Evolutionary conservation across 768 basidiomycete genomes (phyloP), one percentile per base, ranked within the genome.

Genomic region (Podaxis rugospora): DNA sequence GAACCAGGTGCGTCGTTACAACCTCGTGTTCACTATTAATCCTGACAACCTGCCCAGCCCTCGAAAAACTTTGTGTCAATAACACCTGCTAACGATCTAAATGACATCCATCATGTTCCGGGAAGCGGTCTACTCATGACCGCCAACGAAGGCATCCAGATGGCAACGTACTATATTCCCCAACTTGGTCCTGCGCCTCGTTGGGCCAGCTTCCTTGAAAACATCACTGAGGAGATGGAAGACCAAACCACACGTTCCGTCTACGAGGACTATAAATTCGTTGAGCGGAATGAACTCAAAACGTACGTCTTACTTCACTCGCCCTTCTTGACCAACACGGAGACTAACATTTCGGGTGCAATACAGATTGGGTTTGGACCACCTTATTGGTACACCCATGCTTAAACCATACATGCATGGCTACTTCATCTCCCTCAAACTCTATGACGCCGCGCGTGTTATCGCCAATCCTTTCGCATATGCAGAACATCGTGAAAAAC

Each of bases 341-440:
- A 23, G 23, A 27, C 47, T 49, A 11, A 49, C 47, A 49, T 27
- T 57, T n/a, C 42, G 4, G 28, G 37, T 9, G 27, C 25, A 14
- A 51, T 1, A 37, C 67, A 96, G 94, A 37, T 86, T 99, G 63
- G 92, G 95, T n/a, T 75, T 99, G 71, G 91, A 95, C 66, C 93
- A 96, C 71, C 92, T 99, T 67, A 78, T 97, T 65, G 97, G 97
- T 54, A 96, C 95, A 4, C 88, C 94, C 21, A 87, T 91, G 16
- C 91, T 98, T 80, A 96, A 96, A 74, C 97, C 97, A 3, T 99
- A 98, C 76, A 98, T 99, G 96, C 97, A 99, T 74, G 97, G 97
- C 46, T 98, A 95, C 84, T 98, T 99, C 78, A 75, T 98, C 64
- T 92, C 95, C 4, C 87, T 98, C 75, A 93, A 94, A 68, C 84